Conservation (phyloP, 148 eudicot species). For the Rhododendron griersonianum region DNA sequence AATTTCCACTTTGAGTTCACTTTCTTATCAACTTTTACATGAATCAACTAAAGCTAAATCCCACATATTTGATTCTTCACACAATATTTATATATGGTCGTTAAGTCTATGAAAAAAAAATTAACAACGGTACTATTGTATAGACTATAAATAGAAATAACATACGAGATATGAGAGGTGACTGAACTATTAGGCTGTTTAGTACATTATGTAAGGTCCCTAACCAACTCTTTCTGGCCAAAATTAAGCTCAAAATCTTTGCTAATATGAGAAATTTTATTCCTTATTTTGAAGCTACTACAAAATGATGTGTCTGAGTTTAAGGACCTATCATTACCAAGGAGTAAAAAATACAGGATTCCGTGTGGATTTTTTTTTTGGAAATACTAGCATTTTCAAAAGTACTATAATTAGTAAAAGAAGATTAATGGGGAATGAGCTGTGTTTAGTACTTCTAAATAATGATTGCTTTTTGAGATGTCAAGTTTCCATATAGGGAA, state of each 20-base stretch:
- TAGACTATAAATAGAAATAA: neutral
- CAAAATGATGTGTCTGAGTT: neutral
- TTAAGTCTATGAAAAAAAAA: neutral
- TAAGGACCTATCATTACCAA: too few species aligned
- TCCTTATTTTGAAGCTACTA: neutral
- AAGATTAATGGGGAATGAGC: constrained; percentile 2
- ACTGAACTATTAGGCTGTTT: neutral
- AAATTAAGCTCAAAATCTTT: neutral
- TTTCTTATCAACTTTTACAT: constrained; percentile 12
- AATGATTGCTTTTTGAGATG: constrained; percentile 18
- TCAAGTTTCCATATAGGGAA: constrained; percentile 21
- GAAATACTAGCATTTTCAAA: neutral
- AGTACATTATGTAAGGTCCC: neutral
- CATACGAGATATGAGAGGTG: neutral
- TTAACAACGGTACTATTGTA: neutral
- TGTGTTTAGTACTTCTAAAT: constrained; percentile 7
- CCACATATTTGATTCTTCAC: neutral
- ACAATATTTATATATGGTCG: neutral
- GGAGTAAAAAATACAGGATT: neutral
- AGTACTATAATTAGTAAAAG: neutral
- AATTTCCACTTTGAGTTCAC: constrained; percentile 7
- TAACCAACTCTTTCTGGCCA: neutral
- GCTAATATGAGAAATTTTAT: neutral
- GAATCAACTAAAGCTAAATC: neutral
- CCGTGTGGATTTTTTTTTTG: neutral